Percentiles rank a stretch among this genome's conserved stretches.
These are phyloP conservation scores for Alternaria alternata DNA, from an alignment of 2,329 filamentous ascomycete genomes.

Conservation along the genomic window DNA sequence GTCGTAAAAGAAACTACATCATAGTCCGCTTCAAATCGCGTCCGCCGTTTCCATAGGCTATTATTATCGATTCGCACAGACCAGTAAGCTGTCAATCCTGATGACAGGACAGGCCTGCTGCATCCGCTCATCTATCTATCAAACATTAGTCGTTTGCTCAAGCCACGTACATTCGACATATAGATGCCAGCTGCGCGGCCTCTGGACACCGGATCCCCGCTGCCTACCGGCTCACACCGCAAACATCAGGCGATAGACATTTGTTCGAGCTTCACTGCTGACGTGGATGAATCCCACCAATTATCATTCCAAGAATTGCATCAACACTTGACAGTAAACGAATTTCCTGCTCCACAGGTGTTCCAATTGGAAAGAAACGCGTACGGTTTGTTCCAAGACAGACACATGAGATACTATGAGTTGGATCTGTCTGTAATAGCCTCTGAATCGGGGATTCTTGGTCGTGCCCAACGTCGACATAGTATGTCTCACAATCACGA, in stretches of 20 bases:
- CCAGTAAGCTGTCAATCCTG: constrained; percentile 5
- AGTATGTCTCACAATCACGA: too few species aligned
- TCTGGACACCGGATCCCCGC: constrained; percentile 7
- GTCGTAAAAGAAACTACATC: constrained; percentile 1
- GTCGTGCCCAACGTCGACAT: too few species aligned
- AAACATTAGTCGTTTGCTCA: neutral
- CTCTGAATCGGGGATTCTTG: too few species aligned
- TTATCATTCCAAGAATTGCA: too few species aligned
- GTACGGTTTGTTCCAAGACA: too few species aligned
- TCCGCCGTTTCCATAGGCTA: constrained; percentile 3
- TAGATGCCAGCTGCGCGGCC: neutral
- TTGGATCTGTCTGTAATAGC: too few species aligned
- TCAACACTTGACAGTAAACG: too few species aligned
- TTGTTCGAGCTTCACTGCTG: neutral
- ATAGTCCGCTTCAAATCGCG: constrained; percentile 1
- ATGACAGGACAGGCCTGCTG: neutral
- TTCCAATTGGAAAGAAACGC: too few species aligned
- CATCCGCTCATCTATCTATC: neutral
- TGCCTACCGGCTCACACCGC: neutral
- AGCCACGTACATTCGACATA: neutral
- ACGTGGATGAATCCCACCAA: neutral
- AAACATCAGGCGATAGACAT: neutral
- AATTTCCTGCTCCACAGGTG: too few species aligned
- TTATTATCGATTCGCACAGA: constrained; percentile 7
- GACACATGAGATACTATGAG: too few species aligned